phyloP scores from a whole-genome alignment of 257 asterid species.

The Leonotis leonurus region DNA sequence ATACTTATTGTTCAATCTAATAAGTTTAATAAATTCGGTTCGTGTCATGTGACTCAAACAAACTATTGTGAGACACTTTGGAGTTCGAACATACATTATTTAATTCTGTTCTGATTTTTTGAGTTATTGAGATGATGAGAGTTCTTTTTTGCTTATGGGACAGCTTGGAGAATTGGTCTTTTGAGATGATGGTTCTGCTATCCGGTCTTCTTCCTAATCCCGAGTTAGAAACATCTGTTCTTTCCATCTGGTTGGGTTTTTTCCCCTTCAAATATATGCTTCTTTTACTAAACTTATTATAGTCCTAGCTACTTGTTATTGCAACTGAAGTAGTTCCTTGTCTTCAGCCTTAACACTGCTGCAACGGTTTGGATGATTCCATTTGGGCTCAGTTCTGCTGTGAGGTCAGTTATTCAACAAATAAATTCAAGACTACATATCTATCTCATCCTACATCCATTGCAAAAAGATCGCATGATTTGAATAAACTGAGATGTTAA shows the following conservation, averaged over 20 bases:
- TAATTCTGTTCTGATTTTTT: neutral
- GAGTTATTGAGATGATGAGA: no score
- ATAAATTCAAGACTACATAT: neutral
- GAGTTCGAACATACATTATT: no score
- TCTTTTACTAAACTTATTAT: neutral
- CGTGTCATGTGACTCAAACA: no score
- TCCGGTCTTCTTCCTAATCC: slow-evolving; percentile 92
- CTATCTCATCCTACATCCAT: no score
- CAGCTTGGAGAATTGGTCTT: slow-evolving; percentile 87
- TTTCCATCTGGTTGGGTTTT: slow-evolving; percentile 54
- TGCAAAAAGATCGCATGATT: neutral
- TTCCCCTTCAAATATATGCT: neutral
- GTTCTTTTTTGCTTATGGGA: neutral
- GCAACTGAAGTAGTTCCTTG: neutral
- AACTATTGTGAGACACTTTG: neutral
- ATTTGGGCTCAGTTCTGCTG: slow-evolving; percentile 72
- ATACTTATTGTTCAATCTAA: no score
- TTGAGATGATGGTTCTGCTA: slow-evolving; percentile 82
- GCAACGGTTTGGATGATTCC: slow-evolving; percentile 82
- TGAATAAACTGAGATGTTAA: no score
- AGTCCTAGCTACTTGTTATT: neutral
- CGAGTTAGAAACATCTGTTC: slow-evolving; percentile 72
- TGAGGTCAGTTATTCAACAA: slow-evolving; percentile 39
- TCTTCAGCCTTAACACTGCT: slow-evolving; percentile 62
- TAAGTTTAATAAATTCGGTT: no score